phyloP scores from a whole-genome alignment of 208 protist genomes.

The Angomonas desouzai region DNA sequence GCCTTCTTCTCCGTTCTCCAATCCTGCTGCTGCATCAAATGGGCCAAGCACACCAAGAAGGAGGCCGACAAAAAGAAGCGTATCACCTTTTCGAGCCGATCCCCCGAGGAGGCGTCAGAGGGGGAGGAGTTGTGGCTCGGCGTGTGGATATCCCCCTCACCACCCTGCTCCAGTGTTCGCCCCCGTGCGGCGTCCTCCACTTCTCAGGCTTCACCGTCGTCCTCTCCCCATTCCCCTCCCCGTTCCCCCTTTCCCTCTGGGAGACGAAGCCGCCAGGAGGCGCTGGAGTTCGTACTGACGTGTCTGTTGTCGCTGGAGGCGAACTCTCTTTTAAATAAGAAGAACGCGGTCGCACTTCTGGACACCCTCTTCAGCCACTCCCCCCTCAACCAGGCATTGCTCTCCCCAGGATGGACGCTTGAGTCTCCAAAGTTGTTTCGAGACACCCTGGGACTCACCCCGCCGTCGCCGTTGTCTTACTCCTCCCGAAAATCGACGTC shows the following conservation, averaged over 20 bases:
- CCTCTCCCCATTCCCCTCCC: background rate
- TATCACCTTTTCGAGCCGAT: background rate
- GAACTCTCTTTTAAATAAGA: background rate
- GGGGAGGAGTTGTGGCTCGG: conserved; percentile 1
- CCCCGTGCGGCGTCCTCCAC: background rate
- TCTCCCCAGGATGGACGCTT: conserved; percentile 3
- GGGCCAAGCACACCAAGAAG: conserved; percentile 3
- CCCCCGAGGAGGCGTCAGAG: background rate
- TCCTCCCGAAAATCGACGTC: background rate
- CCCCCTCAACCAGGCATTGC: background rate
- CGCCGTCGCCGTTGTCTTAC: background rate
- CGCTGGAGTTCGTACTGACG: background rate
- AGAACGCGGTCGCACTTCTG: background rate
- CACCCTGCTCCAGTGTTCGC: background rate
- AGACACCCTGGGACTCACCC: background rate
- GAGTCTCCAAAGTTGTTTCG: background rate
- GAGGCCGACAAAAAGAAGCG: conserved; percentile 6
- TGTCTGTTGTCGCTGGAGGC: background rate
- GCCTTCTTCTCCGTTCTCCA: conserved; percentile 9
- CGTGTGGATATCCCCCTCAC: conserved; percentile 8
- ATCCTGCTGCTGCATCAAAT: conserved; percentile 7
- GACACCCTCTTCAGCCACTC: background rate
- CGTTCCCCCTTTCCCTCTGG: background rate
- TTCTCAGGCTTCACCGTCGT: background rate
- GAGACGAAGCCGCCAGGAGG: background rate